Conservation (phyloP, 257 asterid species). For the Nicotiana obtusifolia region DNA sequence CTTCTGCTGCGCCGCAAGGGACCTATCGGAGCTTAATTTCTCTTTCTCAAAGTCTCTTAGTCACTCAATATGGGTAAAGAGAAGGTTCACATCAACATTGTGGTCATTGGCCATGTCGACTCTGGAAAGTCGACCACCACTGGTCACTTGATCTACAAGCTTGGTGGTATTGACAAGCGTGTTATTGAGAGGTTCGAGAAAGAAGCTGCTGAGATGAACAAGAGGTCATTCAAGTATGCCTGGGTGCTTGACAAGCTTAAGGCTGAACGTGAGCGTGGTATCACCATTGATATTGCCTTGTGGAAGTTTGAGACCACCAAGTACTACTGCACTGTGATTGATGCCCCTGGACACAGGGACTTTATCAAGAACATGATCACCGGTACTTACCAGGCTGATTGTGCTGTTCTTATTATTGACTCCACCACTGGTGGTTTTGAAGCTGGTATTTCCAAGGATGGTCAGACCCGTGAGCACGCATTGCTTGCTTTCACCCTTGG, state of each 20-base stretch:
- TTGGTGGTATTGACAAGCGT: slow-evolving; percentile 86
- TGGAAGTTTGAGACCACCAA: slow-evolving; percentile 89
- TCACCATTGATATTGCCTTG: slow-evolving; percentile 79
- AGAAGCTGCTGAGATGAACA: slow-evolving; percentile 88
- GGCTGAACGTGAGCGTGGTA: slow-evolving; percentile 95
- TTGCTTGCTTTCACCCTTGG: slow-evolving; percentile 84
- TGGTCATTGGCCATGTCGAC: slow-evolving; percentile 51
- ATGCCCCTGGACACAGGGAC: slow-evolving; percentile 88
- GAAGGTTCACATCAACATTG: slow-evolving; percentile 42
- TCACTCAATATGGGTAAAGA: slow-evolving; percentile 44
- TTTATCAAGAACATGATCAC: slow-evolving; percentile 86
- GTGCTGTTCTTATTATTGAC: slow-evolving; percentile 75
- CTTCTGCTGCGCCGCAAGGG: no score
- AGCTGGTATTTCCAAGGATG: slow-evolving; percentile 85
- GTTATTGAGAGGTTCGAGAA: slow-evolving; percentile 84
- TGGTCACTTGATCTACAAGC: slow-evolving; percentile 67
- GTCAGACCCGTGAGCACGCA: slow-evolving; percentile 88
- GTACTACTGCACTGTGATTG: slow-evolving; percentile 84
- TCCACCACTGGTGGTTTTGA: slow-evolving; percentile 91
- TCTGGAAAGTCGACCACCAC: slow-evolving; percentile 47
- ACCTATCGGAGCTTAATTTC: neutral
- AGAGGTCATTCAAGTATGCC: slow-evolving; percentile 82
- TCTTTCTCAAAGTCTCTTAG: neutral
- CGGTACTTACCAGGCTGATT: slow-evolving; percentile 84
- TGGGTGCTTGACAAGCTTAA: slow-evolving; percentile 91